Evolutionary conservation across 176 grass and related monocot species (phyloP).

Genomic region (Saccharum spontaneum): DNA sequence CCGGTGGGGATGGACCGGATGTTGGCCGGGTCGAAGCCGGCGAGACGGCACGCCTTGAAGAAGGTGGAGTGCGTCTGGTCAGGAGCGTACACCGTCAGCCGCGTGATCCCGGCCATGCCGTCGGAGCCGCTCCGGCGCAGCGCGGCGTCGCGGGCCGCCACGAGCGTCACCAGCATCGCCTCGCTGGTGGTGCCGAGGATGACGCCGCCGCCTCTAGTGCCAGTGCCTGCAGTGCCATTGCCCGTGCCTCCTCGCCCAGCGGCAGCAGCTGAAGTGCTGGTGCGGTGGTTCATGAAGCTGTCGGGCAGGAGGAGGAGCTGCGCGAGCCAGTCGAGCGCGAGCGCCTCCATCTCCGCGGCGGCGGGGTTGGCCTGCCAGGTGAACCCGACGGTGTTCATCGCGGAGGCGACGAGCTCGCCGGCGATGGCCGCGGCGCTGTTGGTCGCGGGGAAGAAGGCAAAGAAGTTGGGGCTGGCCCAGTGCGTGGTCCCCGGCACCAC

Average conservation of each 20-base stretch:
- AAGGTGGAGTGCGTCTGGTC: constrained; percentile 66
- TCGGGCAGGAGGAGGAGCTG: neutral
- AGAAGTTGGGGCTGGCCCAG: constrained; percentile 67
- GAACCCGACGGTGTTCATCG: constrained; percentile 49
- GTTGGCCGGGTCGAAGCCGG: constrained; percentile 32
- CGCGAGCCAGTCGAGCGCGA: constrained; percentile 6
- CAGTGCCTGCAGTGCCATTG: neutral
- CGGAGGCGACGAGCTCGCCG: constrained; percentile 52
- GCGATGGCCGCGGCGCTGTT: constrained; percentile 47
- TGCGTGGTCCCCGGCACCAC: constrained; percentile 47
- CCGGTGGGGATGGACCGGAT: constrained; percentile 30
- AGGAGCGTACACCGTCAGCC: constrained; percentile 36
- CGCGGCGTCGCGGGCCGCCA: constrained; percentile 41
- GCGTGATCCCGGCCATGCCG: neutral
- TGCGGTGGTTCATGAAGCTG: no score
- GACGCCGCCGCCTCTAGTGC: constrained; percentile 17
- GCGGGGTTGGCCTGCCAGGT: constrained; percentile 1
- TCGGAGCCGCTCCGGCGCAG: neutral
- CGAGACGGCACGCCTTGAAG: constrained; percentile 49
- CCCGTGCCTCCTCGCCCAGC: no score
- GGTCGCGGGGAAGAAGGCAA: constrained; percentile 52
- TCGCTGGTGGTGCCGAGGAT: constrained; percentile 52
- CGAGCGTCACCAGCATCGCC: constrained; percentile 59
- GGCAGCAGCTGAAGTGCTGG: no score
- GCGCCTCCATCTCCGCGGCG: neutral